These are phyloP conservation scores for Clavispora asparagi DNA, from an alignment of 805 yeast species.

Conservation along the genomic window DNA sequence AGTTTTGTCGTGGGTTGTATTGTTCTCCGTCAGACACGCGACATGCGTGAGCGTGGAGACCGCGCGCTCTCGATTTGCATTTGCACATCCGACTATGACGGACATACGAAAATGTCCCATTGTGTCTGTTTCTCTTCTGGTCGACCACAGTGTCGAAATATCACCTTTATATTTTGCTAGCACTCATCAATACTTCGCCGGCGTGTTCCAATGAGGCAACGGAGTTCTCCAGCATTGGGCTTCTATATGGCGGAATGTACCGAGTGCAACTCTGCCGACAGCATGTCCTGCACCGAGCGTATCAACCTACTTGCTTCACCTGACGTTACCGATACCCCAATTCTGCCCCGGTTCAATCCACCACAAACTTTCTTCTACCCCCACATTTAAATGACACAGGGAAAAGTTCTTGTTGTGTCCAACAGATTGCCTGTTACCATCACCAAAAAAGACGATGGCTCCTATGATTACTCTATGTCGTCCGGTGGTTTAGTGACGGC, in stretches of 20 bases:
- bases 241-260: neutral
- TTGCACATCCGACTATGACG: too few relatives aligned
- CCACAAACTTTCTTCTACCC: neutral
- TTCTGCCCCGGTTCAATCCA: neutral
- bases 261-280: neutral
- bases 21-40: too few relatives aligned
- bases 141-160: too few relatives aligned
- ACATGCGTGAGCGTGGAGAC: too few relatives aligned
- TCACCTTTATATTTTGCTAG: too few relatives aligned
- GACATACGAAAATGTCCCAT: too few relatives aligned
- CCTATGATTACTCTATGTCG: conserved; percentile 83
- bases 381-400: conserved; percentile 20
- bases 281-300: neutral
- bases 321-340: neutral
- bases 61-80: neutral
- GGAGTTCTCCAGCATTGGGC: neutral
- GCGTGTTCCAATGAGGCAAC: too few relatives aligned
- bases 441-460: conserved; percentile 53
- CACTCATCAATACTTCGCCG: too few relatives aligned
- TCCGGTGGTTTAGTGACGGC: conserved; percentile 98
- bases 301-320: neutral
- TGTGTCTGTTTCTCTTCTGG: too few relatives aligned
- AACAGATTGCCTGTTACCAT: conserved; percentile 95
- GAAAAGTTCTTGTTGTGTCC: conserved; percentile 86
- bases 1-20: too few relatives aligned